Evolutionary conservation across 192 early-diverging fungal species (phyloP), one percentile per base, ranked within the genome.

Genomic region (Coemansia sp.): DNA sequence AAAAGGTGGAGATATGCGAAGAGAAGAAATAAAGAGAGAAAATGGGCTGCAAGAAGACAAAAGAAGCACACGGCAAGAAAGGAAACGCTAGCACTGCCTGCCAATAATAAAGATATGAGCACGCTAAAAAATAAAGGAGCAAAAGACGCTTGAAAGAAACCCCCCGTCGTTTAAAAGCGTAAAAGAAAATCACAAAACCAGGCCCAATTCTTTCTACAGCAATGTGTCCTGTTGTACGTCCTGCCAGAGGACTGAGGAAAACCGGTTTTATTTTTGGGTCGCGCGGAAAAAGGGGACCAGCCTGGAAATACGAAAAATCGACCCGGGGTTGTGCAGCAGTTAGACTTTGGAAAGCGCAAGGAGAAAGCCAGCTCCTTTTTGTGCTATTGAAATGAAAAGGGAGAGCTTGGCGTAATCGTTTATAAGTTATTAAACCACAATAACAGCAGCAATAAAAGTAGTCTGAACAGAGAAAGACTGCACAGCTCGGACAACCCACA

Each of bases 1-100:
- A 68, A 54, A 39, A 60, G 60, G 50, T 22, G 72, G 54, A 37
- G 15, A 29, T 59, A 59, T 63, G 53, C 35, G 24, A 67, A 52
- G 54, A 45, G 59, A 57, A 45, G 47, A 64, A 62, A 51, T 17
- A 59, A 21, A 62, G 39, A 57, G n/a, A 62, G 14, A 59, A 39
- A 14, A 61, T 24, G 22, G 23, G 41, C 23, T 15, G 24, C 29
- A 57, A 12, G 17, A 56, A 22, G 52, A 59, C 57, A 14, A 49
- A 59, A 59, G n/a, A 51, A 14, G 24, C 19, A 51, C 48, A 14
- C 47, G 43, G 5, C n/a, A 17, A 17, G n/a, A 17, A 47, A 47
- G 14, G 12, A 47, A n/a, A 17, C 10, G 43, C 12, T 12, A 47
- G 15, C 43, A 47, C 43, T 5, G 4, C 43, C 43, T n/a, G 43